phyloP scores from a whole-genome alignment of 352 stramenopile genomes.

The Pythium dissotocum region DNA sequence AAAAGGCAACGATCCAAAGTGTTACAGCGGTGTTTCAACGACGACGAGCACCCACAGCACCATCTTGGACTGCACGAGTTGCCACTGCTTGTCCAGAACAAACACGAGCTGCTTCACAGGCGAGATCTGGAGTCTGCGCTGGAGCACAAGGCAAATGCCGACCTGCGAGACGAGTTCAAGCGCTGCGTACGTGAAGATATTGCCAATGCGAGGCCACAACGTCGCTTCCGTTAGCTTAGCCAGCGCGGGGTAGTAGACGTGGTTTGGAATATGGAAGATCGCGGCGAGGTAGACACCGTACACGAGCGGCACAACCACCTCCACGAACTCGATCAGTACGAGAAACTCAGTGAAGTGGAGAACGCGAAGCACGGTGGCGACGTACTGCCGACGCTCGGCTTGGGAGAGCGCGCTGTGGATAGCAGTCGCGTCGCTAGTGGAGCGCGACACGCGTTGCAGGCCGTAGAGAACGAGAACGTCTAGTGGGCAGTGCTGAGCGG shows the following conservation, averaged over 20 bases:
- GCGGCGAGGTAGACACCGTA: slow-evolving; percentile 26
- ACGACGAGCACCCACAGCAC: slow-evolving; percentile 22
- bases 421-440: no score
- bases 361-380: not conserved
- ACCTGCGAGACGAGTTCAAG: slow-evolving; percentile 39
- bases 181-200: slow-evolving; percentile 26
- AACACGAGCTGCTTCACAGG: slow-evolving; percentile 37
- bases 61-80: slow-evolving; percentile 30
- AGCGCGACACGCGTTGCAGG: no score
- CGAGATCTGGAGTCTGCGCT: slow-evolving; percentile 31
- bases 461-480: no score
- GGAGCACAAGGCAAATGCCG: slow-evolving; percentile 24
- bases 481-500: no score
- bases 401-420: not conserved
- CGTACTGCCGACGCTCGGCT: not conserved
- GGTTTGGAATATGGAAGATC: slow-evolving; percentile 28
- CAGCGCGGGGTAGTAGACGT: slow-evolving; percentile 29
- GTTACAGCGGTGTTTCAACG: slow-evolving; percentile 15
- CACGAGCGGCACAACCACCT: slow-evolving; percentile 20
- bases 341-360: slow-evolving; percentile 22
- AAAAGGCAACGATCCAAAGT: slow-evolving; percentile 2
- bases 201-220: not conserved
- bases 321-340: slow-evolving; percentile 28
- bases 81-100: slow-evolving; percentile 35
- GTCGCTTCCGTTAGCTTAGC: not conserved